phyloP scores from a whole-genome alignment of 2,329 filamentous ascomycete genomes.

The Cyphellophora attinorum region DNA sequence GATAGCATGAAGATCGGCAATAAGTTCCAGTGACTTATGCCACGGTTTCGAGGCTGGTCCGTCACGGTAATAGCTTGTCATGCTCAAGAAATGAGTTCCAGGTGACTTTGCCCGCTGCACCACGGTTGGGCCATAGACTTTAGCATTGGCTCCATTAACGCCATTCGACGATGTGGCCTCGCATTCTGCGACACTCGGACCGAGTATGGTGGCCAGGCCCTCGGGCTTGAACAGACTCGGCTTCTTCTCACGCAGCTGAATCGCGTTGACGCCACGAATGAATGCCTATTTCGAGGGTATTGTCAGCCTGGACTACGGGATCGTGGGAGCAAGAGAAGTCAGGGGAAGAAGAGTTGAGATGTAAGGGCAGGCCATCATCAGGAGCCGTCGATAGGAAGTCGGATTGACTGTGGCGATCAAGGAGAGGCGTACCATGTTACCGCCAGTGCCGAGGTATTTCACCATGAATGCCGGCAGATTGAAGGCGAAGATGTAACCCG shows the following conservation, averaged over 20 bases:
- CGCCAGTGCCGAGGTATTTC: constrained; percentile 35
- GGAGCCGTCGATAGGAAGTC: no score
- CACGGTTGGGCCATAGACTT: constrained; percentile 33
- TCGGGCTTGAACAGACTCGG: constrained; percentile 32
- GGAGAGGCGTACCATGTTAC: no score
- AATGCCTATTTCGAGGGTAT: no score
- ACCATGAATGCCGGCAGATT: constrained; percentile 38
- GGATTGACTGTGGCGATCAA: no score
- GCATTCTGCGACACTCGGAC: constrained; percentile 39
- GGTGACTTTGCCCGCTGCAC: constrained; percentile 24
- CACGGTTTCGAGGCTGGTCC: constrained; percentile 35
- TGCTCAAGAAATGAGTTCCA: constrained; percentile 38
- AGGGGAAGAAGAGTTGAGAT: no score
- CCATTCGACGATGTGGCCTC: constrained; percentile 18
- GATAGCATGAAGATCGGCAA: constrained; percentile 38
- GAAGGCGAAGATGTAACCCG: constrained; percentile 48
- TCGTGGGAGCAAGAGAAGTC: no score
- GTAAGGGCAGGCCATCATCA: no score
- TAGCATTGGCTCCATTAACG: constrained; percentile 14
- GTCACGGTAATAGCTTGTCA: constrained; percentile 46
- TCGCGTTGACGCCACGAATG: constrained; percentile 31
- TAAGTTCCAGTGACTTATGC: constrained; percentile 42
- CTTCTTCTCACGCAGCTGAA: constrained; percentile 25
- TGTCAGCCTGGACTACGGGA: no score
- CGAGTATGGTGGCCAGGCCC: constrained; percentile 41